Conservation (phyloP, 2,329 filamentous ascomycete species). For the Aspergillus tanneri region DNA sequence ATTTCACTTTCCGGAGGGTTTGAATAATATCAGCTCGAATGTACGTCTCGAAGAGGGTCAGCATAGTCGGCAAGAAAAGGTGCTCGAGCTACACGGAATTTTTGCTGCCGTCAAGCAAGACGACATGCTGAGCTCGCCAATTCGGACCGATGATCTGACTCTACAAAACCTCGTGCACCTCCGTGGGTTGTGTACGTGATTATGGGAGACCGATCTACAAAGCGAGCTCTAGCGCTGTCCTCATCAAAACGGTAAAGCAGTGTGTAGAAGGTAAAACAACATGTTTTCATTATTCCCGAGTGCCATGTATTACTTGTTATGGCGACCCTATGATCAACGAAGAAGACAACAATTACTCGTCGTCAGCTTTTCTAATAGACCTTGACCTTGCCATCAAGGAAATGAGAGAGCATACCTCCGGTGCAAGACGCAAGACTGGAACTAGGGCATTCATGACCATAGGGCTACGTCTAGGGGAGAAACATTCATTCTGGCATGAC, state of each 20-base stretch:
- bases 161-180: conserved; percentile 42
- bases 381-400: conserved; percentile 32
- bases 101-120: conserved; percentile 22
- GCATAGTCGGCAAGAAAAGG: not conserved
- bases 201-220: conserved; percentile 46
- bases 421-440: conserved; percentile 44
- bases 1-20: too few relatives aligned
- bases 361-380: conserved; percentile 36
- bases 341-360: conserved; percentile 26
- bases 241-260: conserved; percentile 7
- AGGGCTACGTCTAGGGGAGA: conserved; percentile 40
- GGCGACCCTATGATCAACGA: conserved; percentile 52
- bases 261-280: conserved; percentile 8
- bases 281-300: not conserved
- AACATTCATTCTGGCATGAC: conserved; percentile 47
- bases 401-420: conserved; percentile 31
- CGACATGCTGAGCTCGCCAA: conserved; percentile 11
- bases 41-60: not conserved
- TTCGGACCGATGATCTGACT: conserved; percentile 1
- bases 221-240: conserved; percentile 32
- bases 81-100: too few relatives aligned
- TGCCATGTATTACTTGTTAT: not conserved
- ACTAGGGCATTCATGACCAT: conserved; percentile 43
- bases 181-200: conserved; percentile 43
- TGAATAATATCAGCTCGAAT: too few relatives aligned